phyloP scores from a whole-genome alignment of 768 basidiomycete genomes.

The Mycena rosella region DNA sequence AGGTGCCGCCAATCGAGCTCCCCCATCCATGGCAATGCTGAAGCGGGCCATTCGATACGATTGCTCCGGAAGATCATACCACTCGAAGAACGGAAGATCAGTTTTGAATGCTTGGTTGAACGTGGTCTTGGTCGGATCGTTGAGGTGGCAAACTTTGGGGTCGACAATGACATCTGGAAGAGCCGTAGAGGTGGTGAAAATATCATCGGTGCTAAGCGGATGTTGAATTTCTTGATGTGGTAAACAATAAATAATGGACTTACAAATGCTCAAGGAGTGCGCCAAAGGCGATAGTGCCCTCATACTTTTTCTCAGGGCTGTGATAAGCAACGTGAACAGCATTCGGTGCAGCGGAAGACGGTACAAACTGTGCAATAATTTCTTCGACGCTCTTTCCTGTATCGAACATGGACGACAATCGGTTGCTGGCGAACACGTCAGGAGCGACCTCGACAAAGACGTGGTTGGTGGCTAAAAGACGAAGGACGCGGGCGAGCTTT shows the following conservation, averaged over 20 bases:
- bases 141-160: background rate
- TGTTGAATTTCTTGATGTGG: no score
- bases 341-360: no score
- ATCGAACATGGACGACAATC: constrained; percentile 41
- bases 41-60: background rate
- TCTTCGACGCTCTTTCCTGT: constrained; percentile 30
- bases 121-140: background rate
- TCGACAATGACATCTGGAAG: background rate
- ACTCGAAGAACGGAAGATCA: background rate
- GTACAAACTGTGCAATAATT: background rate
- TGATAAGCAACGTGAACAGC: no score
- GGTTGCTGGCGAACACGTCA: constrained; percentile 45
- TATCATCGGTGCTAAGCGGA: background rate
- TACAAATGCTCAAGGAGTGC: background rate
- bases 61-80: background rate
- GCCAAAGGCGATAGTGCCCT: background rate
- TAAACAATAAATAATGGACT: no score
- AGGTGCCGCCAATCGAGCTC: background rate
- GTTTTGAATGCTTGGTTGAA: background rate
- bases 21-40: background rate
- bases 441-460: constrained; percentile 45
- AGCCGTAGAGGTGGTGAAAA: background rate
- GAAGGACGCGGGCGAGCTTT: constrained; percentile 40
- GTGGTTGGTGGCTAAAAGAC: constrained; percentile 46
- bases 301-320: background rate